Base-by-base conservation (phyloP, 495 filamentous ascomycete species). In the Aspergillus bertholletiae region DNA sequence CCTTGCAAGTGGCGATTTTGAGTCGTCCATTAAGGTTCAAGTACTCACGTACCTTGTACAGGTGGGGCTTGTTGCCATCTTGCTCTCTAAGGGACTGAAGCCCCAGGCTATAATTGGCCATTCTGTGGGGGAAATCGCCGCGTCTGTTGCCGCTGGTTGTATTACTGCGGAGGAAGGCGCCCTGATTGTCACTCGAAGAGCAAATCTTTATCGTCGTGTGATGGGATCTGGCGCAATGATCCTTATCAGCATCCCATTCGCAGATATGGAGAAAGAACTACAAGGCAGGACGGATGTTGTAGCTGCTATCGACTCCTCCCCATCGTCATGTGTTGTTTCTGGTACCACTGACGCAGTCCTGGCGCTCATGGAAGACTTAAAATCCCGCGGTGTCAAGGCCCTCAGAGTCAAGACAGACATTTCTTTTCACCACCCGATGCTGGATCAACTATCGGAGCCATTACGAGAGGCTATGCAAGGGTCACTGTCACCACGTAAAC, bases 161-260 rank as follows among this genome's bases (percentile, higher is more conserved):
- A 39, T 74, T 9, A 59, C 70, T n/a, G 49, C 56, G 9, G 41
- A 18, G 1, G 59, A 73, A 43, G 72, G 69, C 0, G 63, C 65
- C 7, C 7, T 70, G 8, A 46, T 75, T 28, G 67, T 74, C 20
- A 59, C 61, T 6, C 58, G 60, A 11, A 55, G 74, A 23, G 68
- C 74, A 0, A 50, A 51, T 3, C 56, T 78, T 12, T 78, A 76
- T 41, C 55, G 59, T 1, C 18, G 58, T 13, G 64, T 78, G 15
- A 72, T 63, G 55, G 80, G 83, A 17, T 66, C 77, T 21, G 68
- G 75, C 0, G 78, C 74, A 24, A 83, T 86, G 72, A 65, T 77
- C 12, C 66, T 84, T 0, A 78, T 82, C 3, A 65, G 64, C 43
- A 21, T 5, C 73, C 77, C 74, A 65, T 79, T 66, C 65, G 73